These are phyloP conservation scores for Aureobasidium sp. DNA, from an alignment of 2,329 filamentous ascomycete genomes.

Conservation along the genomic window DNA sequence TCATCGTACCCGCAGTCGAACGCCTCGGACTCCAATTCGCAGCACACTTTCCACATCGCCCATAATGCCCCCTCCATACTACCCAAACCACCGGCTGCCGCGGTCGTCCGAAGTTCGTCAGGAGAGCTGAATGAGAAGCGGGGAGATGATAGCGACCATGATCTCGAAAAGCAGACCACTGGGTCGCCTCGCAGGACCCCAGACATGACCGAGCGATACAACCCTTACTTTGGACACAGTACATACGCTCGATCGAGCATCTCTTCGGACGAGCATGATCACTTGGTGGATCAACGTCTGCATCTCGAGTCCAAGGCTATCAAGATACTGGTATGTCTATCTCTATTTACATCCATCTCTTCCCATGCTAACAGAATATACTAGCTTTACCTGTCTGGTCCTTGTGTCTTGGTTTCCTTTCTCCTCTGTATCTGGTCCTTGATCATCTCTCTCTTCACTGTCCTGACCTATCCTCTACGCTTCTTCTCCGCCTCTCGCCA, in stretches of 20 bases:
- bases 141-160: neutral
- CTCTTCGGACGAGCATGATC: slow-evolving; percentile 22
- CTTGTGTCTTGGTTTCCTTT: slow-evolving; percentile 47
- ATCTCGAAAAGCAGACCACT: neutral
- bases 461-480: slow-evolving; percentile 45
- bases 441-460: slow-evolving; percentile 41
- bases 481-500: slow-evolving; percentile 34
- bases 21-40: slow-evolving; percentile 5
- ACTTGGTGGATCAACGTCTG: slow-evolving; percentile 29
- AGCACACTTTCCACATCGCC: neutral
- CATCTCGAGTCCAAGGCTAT: slow-evolving; percentile 35
- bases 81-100: neutral
- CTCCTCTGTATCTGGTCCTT: slow-evolving; percentile 47
- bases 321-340: slow-evolving; percentile 31
- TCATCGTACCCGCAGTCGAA: neutral
- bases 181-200: neutral
- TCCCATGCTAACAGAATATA: slow-evolving; percentile 13
- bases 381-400: slow-evolving; percentile 43
- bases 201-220: slow-evolving; percentile 4
- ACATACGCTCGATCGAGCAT: neutral
- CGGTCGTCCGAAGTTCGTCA: neutral
- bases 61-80: neutral
- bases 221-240: neutral
- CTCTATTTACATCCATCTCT: neutral
- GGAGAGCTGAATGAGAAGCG: neutral